Evolutionary conservation across 148 eudicot genomes (phyloP).

Genomic region (Linanthus parryae): DNA sequence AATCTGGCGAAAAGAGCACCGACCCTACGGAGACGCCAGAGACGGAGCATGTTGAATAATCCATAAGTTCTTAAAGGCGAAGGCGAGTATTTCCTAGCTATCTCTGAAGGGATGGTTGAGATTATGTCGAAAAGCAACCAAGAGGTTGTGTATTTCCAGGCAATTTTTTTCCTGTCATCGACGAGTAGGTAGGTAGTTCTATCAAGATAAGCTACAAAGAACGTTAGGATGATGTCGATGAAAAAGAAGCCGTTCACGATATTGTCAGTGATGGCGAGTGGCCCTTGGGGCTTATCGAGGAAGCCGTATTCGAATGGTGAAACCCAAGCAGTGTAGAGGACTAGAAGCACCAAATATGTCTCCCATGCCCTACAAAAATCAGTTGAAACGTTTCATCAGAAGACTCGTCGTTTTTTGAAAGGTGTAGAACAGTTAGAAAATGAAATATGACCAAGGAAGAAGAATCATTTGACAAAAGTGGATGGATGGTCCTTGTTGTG

Average conservation of each 20-base stretch:
- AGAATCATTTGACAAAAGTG: too few relatives aligned
- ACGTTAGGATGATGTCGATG: constrained; percentile 48
- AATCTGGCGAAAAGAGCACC: constrained; percentile 57
- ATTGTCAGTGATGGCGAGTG: constrained; percentile 41
- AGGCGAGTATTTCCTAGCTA: constrained; percentile 30
- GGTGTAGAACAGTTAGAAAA: too few relatives aligned
- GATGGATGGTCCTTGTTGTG: too few relatives aligned
- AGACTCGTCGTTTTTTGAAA: too few relatives aligned
- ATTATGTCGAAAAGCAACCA: constrained; percentile 47
- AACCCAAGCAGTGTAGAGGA: constrained; percentile 63
- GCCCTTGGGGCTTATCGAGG: constrained; percentile 27
- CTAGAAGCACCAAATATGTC: constrained; percentile 38
- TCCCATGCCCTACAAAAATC: constrained; percentile 52
- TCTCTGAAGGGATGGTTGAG: constrained; percentile 53
- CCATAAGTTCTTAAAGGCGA: constrained; percentile 38
- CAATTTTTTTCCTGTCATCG: constrained; percentile 43
- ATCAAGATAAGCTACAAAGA: constrained; percentile 61
- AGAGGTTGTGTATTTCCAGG: constrained; percentile 41
- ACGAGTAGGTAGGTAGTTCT: constrained; percentile 36
- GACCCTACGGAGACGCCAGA: constrained; percentile 82
- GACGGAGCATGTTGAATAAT: constrained; percentile 67
- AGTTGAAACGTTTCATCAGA: too few relatives aligned
- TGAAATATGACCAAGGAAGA: too few relatives aligned
- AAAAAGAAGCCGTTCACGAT: constrained; percentile 52
- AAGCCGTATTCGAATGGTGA: constrained; percentile 63